A percentile compares a stretch with the other conserved stretches of the same genome.
These are phyloP conservation scores for Ceratocystis variospora DNA, from an alignment of 2,329 filamentous ascomycete genomes.

Conservation along the genomic window DNA sequence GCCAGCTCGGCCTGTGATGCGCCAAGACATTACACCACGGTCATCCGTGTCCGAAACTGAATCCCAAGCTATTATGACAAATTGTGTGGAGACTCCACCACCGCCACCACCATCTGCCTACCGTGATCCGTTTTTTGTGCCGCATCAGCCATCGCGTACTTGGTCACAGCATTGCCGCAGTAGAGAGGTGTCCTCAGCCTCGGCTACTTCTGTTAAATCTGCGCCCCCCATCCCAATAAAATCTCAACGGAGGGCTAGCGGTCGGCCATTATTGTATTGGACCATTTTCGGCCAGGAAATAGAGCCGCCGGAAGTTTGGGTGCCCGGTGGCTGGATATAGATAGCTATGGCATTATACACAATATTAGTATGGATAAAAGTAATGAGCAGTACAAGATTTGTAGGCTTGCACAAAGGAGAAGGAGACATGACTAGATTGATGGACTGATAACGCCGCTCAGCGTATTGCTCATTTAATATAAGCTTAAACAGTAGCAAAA, in stretches of 20 bases:
- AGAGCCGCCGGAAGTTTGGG: constrained; percentile 12
- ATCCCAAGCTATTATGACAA: neutral
- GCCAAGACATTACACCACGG: neutral
- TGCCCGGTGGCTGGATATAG: constrained; percentile 17
- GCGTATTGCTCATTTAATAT: neutral
- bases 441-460: neutral
- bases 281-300: constrained; percentile 15
- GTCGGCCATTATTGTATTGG: constrained; percentile 13
- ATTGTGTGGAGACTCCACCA: constrained; percentile 4
- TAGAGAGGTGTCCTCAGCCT: neutral
- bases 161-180: neutral
- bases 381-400: no score
- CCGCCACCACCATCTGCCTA: constrained; percentile 10
- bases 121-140: constrained; percentile 3
- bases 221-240: constrained; percentile 12
- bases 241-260: constrained; percentile 1
- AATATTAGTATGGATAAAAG: neutral
- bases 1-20: neutral
- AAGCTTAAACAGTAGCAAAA: neutral
- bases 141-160: neutral
- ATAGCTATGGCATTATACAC: neutral
- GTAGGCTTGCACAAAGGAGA: neutral
- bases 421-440: neutral
- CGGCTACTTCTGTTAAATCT: neutral
- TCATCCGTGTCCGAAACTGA: neutral